Evolutionary conservation across 371 early-diverging fungal genomes (phyloP).

Genomic region (Rhizopus arrhizus): DNA sequence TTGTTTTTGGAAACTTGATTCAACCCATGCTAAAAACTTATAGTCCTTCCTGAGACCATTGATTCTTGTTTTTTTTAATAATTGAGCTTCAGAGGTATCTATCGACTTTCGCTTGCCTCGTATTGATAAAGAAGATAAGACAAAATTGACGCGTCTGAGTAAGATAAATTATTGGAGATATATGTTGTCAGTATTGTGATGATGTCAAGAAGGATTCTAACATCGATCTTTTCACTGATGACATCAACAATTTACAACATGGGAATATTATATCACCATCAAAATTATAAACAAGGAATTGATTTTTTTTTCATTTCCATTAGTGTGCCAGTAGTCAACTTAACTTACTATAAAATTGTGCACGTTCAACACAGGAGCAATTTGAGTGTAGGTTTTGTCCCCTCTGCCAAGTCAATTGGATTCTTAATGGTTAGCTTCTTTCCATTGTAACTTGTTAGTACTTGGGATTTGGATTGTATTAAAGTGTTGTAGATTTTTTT

Average conservation of each 20-base stretch:
- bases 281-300: slow-evolving; percentile 4
- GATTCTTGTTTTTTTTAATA: slow-evolving; percentile 9
- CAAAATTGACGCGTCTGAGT: too few relatives aligned
- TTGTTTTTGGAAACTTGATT: slow-evolving; percentile 5
- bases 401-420: slow-evolving; percentile 17
- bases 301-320: slow-evolving; percentile 3
- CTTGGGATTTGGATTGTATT: too few relatives aligned
- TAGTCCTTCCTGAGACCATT: slow-evolving; percentile 12
- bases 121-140: background rate
- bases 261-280: slow-evolving; percentile 1
- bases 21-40: slow-evolving; percentile 10
- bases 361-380: slow-evolving; percentile 13
- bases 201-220: too few relatives aligned
- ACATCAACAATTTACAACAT: background rate
- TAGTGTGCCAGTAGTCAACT: slow-evolving; percentile 5
- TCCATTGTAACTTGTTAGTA: too few relatives aligned
- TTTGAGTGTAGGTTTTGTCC: slow-evolving; percentile 10
- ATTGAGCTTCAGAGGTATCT: slow-evolving; percentile 3
- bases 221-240: too few relatives aligned
- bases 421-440: slow-evolving; percentile 18
- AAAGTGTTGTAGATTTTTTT: too few relatives aligned
- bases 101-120: background rate
- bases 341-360: slow-evolving; percentile 7
- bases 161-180: too few relatives aligned
- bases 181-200: too few relatives aligned